Evolutionary conservation across 495 filamentous ascomycete species (phyloP), one percentile per base, ranked within the genome.

Genomic region (Aspergillus avenaceus): DNA sequence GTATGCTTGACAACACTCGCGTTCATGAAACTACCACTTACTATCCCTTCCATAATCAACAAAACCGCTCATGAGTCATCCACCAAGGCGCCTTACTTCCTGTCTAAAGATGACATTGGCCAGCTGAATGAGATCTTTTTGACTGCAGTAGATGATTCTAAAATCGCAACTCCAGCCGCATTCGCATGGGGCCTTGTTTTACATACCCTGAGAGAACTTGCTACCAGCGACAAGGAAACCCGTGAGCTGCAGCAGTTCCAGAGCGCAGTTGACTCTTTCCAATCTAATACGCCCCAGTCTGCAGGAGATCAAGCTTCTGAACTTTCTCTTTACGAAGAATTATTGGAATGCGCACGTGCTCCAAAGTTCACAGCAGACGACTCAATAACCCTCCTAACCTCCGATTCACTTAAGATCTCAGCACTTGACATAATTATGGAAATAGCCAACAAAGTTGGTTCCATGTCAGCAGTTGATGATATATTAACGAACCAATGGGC

Each of bases 131-230:
- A 78, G 31, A 76, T 83, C 14, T 60, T 80, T 16, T 62, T 92
- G 4, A 65, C 70, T 23, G 59, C 64, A 16, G 82, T 82, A 4
- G 70, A 77, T 34, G 62, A 68, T 11, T 55, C 64, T 0, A 67
- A 67, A n/a, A 76, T 77, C 16, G 84, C 84, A 2, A 83, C 77
- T 43, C 87, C 87, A 9, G 80, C 84, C 21, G 73, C 84, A 21
- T 85, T 90, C 46, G 80, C 87, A 8, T 96, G 90, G 90, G 79
- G 83, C 8, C 64, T 90, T 41, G 77, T 95, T 16, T 65, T 89
- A n/a, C 75, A 88, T 53, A 76, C 76, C 6, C 80, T 90, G 72
- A 75, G 77, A 58, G 69, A 84, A 26, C 70, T 76, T 3, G 85
- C 82, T 41, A 68, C 79, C 25, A 69, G 70, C 37, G 72, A 82